Percentiles rank a stretch among this genome's conserved stretches.
Evolutionary conservation across 2,329 filamentous ascomycete genomes (phyloP).

Genomic region (Colletotrichum sp.): DNA sequence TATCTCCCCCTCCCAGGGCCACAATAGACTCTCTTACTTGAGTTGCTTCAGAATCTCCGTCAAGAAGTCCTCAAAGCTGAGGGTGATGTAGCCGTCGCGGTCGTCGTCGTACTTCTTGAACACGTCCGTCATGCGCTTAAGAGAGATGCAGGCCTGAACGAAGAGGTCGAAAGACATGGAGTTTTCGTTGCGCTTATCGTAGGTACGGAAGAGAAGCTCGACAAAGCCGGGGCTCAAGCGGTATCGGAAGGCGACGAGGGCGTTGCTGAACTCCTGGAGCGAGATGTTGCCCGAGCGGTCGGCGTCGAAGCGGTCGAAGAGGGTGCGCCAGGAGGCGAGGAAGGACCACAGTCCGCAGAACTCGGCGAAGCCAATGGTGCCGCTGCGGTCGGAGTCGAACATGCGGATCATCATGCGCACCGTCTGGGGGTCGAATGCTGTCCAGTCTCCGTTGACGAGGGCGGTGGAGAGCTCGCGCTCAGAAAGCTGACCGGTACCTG

Average conservation of each 20-base stretch:
- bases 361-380: conserved; percentile 91
- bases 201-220: conserved; percentile 83
- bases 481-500: conserved; percentile 80
- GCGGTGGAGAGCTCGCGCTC: conserved; percentile 88
- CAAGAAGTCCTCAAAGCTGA: conserved; percentile 83
- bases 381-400: conserved; percentile 92
- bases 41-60: conserved; percentile 70
- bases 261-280: conserved; percentile 85
- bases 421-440: conserved; percentile 89
- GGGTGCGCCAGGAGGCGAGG: conserved; percentile 87
- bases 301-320: conserved; percentile 94
- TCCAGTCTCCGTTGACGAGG: conserved; percentile 96
- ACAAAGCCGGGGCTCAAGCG: conserved; percentile 85
- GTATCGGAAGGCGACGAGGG: conserved; percentile 92
- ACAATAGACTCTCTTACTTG: conserved; percentile 40
- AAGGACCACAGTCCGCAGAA: conserved; percentile 98
- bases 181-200: conserved; percentile 77
- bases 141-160: conserved; percentile 93
- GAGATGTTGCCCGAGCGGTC: conserved; percentile 89
- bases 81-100: conserved; percentile 87
- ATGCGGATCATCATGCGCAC: conserved; percentile 99
- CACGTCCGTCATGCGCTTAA: conserved; percentile 98
- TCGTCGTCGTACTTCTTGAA: conserved; percentile 99
- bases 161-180: conserved; percentile 94
- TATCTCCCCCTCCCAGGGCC: background rate